phyloP scores from a whole-genome alignment of 208 protist species.

The Trypanosoma melophagium region DNA sequence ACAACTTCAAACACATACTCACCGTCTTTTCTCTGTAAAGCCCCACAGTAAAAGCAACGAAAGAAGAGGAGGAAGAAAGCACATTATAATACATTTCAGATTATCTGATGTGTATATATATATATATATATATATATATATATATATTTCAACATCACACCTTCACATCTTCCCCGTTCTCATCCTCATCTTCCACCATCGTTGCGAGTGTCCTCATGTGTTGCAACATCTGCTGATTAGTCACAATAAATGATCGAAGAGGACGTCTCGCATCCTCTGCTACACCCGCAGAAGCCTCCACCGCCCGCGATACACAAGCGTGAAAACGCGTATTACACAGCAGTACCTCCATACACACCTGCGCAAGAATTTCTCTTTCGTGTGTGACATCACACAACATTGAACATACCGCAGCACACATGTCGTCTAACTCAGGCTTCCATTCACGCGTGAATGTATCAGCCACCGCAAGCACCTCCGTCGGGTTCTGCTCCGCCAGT shows the following conservation, averaged over 20 bases:
- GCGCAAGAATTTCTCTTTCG: conserved; percentile 60
- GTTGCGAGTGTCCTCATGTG: conserved; percentile 78
- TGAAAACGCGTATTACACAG: conserved; percentile 80
- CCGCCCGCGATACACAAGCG: conserved; percentile 33
- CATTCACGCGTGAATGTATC: conserved; percentile 64
- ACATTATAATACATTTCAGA: no score
- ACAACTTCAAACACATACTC: background rate
- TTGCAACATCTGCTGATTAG: conserved; percentile 75
- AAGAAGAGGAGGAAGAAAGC: no score
- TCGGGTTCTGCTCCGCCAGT: conserved; percentile 14
- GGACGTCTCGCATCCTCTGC: conserved; percentile 21
- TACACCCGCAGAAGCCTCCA: conserved; percentile 26
- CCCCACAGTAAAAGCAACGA: no score
- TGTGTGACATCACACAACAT: conserved; percentile 45
- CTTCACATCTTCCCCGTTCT: background rate
- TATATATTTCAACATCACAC: background rate
- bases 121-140: no score
- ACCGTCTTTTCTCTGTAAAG: background rate
- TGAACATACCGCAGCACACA: conserved; percentile 33
- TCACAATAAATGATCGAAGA: conserved; percentile 56
- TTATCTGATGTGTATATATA: no score
- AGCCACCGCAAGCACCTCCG: conserved; percentile 42
- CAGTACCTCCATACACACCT: conserved; percentile 80
- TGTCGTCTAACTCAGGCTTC: conserved; percentile 45
- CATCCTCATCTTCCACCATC: conserved; percentile 22